Evolutionary conservation across 305 asterid genomes (phyloP), one percentile per base, ranked within the genome.

Genomic region (Andrographis paniculata): DNA sequence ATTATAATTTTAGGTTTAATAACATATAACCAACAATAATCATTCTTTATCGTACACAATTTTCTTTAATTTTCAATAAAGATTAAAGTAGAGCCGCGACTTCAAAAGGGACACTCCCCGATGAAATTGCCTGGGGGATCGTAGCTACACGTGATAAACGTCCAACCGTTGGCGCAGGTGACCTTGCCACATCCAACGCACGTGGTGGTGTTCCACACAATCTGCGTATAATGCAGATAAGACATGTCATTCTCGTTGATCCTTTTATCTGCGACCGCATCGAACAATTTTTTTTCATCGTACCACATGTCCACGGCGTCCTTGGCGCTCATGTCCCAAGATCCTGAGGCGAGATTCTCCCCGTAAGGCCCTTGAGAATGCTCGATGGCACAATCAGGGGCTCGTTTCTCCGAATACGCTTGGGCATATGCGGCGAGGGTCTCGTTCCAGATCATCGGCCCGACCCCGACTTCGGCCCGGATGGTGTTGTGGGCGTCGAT

Each of bases 291-390:
- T 48, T 58, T 61, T 53, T 77, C 81, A 1, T 39, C 40, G 0
- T 58, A 60, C 86, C 81, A 73, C 63, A 67, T 17, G 0, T 59
- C 63, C 17, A 71, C 75, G 0, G 86, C 86, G 0, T 68, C 64
- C n/a, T 20, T 42, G 1, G 48, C 76, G 0, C 63, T 23, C 17
- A 75, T 43, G 0, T 31, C 1, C 39, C 16, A 14, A 3, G 37
- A 31, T 0, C 84, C 82, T 38, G 35, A 57, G 4, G 84, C 84
- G 12, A 78, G 64, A 48, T 67, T 69, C 36, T 76, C 84, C 16
- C 77, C 84, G 45, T 73, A 74, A 0, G 68, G 71, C 41, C 74
- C 75, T 31, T 0, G 1, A 24, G 71, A 71, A 35, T 67, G 74
- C 54, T 55, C 61, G 63, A 67, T 1, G 0, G 4, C 17, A 48